Percentiles rank a stretch among this genome's conserved stretches.
Conservation (phyloP, 2,329 filamentous ascomycete genomes). For the Sclerotinia nivalis region DNA sequence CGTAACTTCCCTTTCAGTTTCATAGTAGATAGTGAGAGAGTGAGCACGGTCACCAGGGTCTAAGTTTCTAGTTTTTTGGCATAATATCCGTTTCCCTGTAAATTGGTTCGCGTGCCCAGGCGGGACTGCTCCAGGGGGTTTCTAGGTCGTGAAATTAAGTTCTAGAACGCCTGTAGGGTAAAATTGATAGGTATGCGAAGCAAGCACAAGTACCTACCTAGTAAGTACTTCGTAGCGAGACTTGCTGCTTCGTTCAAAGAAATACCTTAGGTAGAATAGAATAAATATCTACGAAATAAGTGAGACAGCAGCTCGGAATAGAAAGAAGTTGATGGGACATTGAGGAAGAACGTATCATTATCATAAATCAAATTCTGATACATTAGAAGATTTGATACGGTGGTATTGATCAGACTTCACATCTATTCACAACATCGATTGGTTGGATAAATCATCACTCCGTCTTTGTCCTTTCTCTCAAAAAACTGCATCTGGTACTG, state of each 20-base stretch:
- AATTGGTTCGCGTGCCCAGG: neutral
- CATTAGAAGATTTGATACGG: neutral
- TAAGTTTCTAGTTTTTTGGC: neutral
- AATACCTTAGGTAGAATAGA: too few species aligned
- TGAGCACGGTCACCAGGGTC: conserved; percentile 10
- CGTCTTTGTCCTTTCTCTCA: neutral
- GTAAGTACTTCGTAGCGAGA: neutral
- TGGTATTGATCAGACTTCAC: neutral
- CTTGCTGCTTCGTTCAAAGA: neutral
- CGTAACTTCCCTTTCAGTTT: conserved; percentile 2
- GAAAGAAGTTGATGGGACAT: neutral
- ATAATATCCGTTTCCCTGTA: neutral
- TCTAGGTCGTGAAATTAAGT: neutral
- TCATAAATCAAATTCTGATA: neutral
- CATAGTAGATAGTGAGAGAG: neutral
- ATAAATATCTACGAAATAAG: neutral
- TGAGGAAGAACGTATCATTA: neutral
- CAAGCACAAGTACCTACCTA: neutral
- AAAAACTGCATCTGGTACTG: neutral
- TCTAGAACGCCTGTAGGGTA: neutral
- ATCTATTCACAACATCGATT: neutral
- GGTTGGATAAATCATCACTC: too few species aligned
- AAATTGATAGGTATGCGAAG: neutral
- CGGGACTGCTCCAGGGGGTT: neutral
- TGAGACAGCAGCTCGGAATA: too few species aligned